Conservation (phyloP, 2,329 filamentous ascomycete genomes). For the Aspergillus chevalieri region DNA sequence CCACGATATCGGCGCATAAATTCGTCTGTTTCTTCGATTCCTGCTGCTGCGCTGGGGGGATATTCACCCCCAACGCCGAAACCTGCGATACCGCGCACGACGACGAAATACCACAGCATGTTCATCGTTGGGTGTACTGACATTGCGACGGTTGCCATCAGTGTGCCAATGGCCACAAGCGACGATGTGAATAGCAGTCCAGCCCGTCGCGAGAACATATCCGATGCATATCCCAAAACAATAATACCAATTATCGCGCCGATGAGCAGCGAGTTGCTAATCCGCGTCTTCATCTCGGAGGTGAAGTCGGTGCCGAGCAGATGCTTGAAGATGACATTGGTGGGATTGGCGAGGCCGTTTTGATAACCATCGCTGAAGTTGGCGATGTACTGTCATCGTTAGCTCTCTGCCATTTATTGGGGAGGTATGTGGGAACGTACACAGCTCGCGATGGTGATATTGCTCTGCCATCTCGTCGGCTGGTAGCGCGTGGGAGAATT, state of each 20-base stretch:
- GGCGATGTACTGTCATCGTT: conserved; percentile 18
- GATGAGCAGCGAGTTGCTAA: conserved; percentile 25
- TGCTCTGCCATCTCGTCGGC: conserved; percentile 21
- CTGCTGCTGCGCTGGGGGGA: conserved; percentile 32
- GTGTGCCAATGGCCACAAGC: conserved; percentile 21
- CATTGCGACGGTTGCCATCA: conserved; percentile 34
- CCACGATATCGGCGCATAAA: conserved; percentile 22
- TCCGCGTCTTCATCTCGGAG: conserved; percentile 25
- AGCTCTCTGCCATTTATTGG: background rate
- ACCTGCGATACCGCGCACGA: conserved; percentile 32
- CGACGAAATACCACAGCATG: conserved; percentile 35
- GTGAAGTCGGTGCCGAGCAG: conserved; percentile 19
- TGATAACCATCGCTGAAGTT: conserved; percentile 30
- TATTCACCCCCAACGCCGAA: conserved; percentile 36
- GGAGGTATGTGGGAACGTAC: conserved; percentile 9
- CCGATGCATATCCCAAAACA: conserved; percentile 22
- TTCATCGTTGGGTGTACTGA: conserved; percentile 27
- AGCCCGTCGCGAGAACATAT: conserved; percentile 22
- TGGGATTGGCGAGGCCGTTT: conserved; percentile 25
- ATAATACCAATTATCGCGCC: conserved; percentile 25
- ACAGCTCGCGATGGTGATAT: conserved; percentile 24
- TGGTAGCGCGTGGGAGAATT: conserved; percentile 5
- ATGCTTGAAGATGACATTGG: conserved; percentile 27
- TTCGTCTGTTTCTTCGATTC: conserved; percentile 25
- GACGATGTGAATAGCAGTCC: conserved; percentile 25